These are phyloP conservation scores for Pilatotrama ljubarskyi DNA, from an alignment of 768 basidiomycete species.

Conservation along the genomic window DNA sequence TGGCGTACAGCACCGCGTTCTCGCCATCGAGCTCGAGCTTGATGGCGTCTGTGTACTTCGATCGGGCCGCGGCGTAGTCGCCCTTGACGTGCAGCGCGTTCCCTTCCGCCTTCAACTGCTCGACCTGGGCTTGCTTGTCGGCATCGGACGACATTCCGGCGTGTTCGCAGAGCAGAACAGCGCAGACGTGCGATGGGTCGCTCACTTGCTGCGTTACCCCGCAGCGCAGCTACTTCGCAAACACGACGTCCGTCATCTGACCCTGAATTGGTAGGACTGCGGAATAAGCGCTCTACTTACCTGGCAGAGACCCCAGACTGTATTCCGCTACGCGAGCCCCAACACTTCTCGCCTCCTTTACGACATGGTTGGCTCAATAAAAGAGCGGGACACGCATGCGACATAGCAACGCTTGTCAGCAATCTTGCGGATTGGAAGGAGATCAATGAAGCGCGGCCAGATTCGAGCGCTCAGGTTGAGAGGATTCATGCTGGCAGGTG, in stretches of 20 bases:
- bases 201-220: neutral
- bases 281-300: neutral
- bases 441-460: too few relatives aligned
- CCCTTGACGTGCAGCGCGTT: slow-evolving; percentile 40
- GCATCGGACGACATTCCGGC: slow-evolving; percentile 12
- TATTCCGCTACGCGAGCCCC: too few relatives aligned
- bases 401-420: too few relatives aligned
- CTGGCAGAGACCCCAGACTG: neutral
- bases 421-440: too few relatives aligned
- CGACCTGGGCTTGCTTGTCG: slow-evolving; percentile 11
- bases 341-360: too few relatives aligned
- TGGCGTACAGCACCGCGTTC: slow-evolving; percentile 45
- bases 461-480: neutral
- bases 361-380: too few relatives aligned
- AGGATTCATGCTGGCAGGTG: neutral
- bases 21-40: slow-evolving; percentile 35
- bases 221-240: neutral
- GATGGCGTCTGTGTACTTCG: slow-evolving; percentile 46
- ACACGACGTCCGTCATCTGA: neutral
- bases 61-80: slow-evolving; percentile 37
- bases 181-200: neutral
- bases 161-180: neutral
- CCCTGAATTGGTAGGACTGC: neutral
- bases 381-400: too few relatives aligned
- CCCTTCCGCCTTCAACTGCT: slow-evolving; percentile 41